Base-by-base conservation (phyloP, 2,329 filamentous ascomycete species). In the Colletotrichum sp. region DNA sequence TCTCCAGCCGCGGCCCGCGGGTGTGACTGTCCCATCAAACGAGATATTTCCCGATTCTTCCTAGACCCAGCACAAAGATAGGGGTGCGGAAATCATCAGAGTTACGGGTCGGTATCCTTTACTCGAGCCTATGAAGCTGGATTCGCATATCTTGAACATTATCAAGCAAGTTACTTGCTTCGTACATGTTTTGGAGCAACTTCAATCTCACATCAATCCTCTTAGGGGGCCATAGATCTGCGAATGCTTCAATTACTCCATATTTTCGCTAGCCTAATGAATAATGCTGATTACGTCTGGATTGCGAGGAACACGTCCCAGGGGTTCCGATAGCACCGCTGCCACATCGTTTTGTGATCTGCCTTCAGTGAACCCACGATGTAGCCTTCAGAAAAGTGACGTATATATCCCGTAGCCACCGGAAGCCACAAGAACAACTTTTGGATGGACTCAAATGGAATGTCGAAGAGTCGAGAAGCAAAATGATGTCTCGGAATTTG, bases 101-200 rank as follows among this genome's bases (percentile, higher is more conserved):
- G n/a, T 12, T 5, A 21, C n/a, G 6, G 12, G 10, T 21, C 3
- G 43, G 10, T 1, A 13, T 7, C 3, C n/a, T 52, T 24, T 2
- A 0, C 6, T 52, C n/a, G 43, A 21, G 10, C n/a, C 6, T 21
- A 21, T 52, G 43, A 52, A 15, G n/a, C n/a, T 13, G 10, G 0
- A 52, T 3, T 15, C n/a, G 1, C 43, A 1, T 52, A 52, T 52
- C 3, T 7, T 6, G n/a, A 7, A 21, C 12, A 13, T 21, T 21
- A 52, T 7, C 4, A 52, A 13, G 43, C 3, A 13, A 13, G 1
- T 13, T 13, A 12, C 10, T 24, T 52, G 43, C 43, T 7, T 52
- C n/a, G 8, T 0, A 13, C 4, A 21, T 52, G 0, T 24, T 24
- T 3, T 21, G 18, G 6, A 7, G 3, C 10, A 21, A 13, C 43